Evolutionary conservation across 805 yeast genomes (phyloP).

Genomic region (Starmerella sp.): DNA sequence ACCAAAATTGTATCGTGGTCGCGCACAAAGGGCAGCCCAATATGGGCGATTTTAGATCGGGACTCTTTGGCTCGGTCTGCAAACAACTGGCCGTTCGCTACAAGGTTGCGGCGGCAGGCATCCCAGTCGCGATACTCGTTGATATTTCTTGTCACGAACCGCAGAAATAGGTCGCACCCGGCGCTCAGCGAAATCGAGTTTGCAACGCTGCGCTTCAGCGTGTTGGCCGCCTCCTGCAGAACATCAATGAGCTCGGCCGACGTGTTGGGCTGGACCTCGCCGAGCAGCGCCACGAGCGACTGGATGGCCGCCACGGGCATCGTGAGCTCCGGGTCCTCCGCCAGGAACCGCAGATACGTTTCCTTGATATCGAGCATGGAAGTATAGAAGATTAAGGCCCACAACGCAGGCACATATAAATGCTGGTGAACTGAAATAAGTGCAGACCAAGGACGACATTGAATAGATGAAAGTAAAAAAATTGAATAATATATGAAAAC

Average conservation of each 20-base stretch:
- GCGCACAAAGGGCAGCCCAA: slow-evolving; percentile 77
- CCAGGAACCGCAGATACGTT: slow-evolving; percentile 67
- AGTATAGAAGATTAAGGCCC: slow-evolving; percentile 1
- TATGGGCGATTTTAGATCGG: slow-evolving; percentile 73
- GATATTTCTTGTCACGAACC: slow-evolving; percentile 86
- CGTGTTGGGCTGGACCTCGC: slow-evolving; percentile 78
- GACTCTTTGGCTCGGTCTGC: slow-evolving; percentile 85
- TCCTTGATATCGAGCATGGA: slow-evolving; percentile 62
- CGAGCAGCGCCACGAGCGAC: slow-evolving; percentile 71
- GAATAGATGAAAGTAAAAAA: not conserved
- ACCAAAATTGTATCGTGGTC: slow-evolving; percentile 86
- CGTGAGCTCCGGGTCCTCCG: slow-evolving; percentile 91
- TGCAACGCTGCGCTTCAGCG: slow-evolving; percentile 65
- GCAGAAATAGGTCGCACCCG: slow-evolving; percentile 91
- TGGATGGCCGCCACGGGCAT: slow-evolving; percentile 99
- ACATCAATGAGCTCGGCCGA: slow-evolving; percentile 83
- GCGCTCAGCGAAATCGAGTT: slow-evolving; percentile 91
- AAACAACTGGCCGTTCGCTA: slow-evolving; percentile 86
- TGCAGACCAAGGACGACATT: not conserved
- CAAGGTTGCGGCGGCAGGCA: slow-evolving; percentile 73
- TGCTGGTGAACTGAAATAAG: not conserved
- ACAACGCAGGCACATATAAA: not conserved
- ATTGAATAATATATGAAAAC: too few species aligned
- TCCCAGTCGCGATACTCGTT: slow-evolving; percentile 86
- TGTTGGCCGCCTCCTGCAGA: slow-evolving; percentile 63